phyloP scores from a whole-genome alignment of 768 basidiomycete genomes.

The Trametes sanguinea region DNA sequence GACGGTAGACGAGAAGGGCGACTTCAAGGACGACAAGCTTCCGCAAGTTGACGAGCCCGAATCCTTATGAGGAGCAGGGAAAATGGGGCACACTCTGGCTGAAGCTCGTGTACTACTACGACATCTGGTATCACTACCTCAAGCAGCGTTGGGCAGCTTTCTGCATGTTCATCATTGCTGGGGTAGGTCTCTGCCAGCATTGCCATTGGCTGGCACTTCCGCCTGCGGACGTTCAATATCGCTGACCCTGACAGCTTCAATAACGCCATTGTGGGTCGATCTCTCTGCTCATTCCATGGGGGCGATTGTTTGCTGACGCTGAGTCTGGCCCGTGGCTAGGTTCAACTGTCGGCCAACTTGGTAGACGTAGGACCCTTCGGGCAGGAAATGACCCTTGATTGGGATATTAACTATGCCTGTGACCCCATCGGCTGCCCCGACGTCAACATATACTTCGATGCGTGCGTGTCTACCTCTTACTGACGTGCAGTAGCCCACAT shows the following conservation, averaged over 20 bases:
- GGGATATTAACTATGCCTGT: slow-evolving; percentile 14
- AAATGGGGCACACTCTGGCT: neutral
- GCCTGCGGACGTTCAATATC: slow-evolving; percentile 18
- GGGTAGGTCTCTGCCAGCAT: slow-evolving; percentile 13
- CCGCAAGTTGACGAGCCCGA: neutral
- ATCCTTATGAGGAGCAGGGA: neutral
- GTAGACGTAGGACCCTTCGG: slow-evolving; percentile 14
- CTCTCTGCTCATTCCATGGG: neutral
- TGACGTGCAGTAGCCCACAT: too few relatives aligned
- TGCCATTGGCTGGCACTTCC: slow-evolving; percentile 19
- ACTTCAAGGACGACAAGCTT: neutral
- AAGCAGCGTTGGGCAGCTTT: slow-evolving; percentile 10
- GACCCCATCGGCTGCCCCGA: slow-evolving; percentile 16
- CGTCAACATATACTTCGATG: slow-evolving; percentile 21
- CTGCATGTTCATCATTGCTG: slow-evolving; percentile 6
- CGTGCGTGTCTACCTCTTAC: neutral
- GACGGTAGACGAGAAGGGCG: neutral
- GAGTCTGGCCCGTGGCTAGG: neutral
- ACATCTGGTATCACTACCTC: slow-evolving; percentile 1
- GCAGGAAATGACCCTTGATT: slow-evolving; percentile 21
- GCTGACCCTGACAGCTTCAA: slow-evolving; percentile 10
- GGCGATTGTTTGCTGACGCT: too few relatives aligned
- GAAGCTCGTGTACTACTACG: neutral
- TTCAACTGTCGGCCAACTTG: slow-evolving; percentile 16
- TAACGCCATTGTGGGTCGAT: slow-evolving; percentile 3